Evolutionary conservation across 129 eudicot genomes (phyloP).

Genomic region (Pseudognaphalium luteoalbum): DNA sequence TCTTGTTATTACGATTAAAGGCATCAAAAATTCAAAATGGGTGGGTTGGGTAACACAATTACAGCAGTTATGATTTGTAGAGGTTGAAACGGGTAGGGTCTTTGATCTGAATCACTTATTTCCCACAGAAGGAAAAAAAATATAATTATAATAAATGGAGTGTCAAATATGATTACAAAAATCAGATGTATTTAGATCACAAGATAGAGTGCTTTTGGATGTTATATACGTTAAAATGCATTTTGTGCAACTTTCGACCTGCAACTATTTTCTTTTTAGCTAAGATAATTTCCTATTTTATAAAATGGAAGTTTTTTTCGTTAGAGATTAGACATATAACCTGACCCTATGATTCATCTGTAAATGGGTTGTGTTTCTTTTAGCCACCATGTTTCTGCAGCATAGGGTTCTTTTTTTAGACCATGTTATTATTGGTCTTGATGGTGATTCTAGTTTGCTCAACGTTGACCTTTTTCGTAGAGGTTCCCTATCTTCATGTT

Average conservation of each 20-base stretch:
- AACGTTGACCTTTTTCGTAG: background rate
- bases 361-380: background rate
- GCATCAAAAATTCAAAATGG: background rate
- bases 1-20: background rate
- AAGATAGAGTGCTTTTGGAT: background rate
- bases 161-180: background rate
- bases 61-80: background rate
- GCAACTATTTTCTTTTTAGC: background rate
- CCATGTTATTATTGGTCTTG: constrained; percentile 2
- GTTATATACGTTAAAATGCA: background rate
- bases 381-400: constrained; percentile 8
- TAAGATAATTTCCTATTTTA: background rate
- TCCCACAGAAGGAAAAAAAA: background rate
- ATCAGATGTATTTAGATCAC: background rate
- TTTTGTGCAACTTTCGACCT: background rate
- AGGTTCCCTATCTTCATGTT: constrained; percentile 15
- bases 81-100: background rate
- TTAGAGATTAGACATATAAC: background rate
- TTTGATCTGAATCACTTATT: background rate
- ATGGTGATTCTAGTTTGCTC: background rate
- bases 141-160: background rate
- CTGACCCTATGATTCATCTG: background rate
- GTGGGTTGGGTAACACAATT: background rate
- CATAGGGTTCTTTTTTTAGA: background rate
- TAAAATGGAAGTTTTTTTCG: background rate